These are phyloP conservation scores for Dendrobium chrysotoxum DNA, from an alignment of 106 monocot species.

Conservation along the genomic window DNA sequence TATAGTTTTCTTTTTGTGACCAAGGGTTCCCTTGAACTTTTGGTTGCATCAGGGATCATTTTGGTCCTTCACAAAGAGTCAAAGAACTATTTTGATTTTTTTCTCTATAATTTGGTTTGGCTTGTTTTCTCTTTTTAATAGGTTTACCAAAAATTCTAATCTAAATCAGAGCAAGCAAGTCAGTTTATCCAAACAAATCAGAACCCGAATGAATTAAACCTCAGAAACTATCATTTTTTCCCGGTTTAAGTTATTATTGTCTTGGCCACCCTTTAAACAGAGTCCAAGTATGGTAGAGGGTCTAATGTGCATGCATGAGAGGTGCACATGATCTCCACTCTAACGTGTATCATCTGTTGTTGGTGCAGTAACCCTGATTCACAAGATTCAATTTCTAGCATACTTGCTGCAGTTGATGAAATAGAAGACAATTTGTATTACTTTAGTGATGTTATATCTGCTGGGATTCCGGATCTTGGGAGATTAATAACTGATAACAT, in stretches of 20 bases:
- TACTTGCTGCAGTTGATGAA: conserved; percentile 69
- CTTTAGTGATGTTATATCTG: conserved; percentile 94
- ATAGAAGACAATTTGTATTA: conserved; percentile 93
- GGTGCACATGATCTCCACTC: neutral
- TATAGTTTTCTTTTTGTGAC: no score
- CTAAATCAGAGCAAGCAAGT: neutral
- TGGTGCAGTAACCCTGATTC: conserved; percentile 52
- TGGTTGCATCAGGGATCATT: no score
- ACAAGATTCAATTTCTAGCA: conserved; percentile 31
- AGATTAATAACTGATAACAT: conserved; percentile 81
- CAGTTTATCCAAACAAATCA: neutral
- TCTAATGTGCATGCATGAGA: neutral
- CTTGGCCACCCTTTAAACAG: neutral
- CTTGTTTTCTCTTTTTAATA: neutral
- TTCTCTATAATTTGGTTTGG: neutral
- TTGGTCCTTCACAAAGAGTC: no score
- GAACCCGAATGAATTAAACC: neutral
- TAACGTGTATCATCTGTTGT: neutral
- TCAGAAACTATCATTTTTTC: neutral
- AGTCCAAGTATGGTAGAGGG: neutral
- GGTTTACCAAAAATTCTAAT: neutral
- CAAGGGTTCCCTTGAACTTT: no score
- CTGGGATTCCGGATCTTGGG: conserved; percentile 87
- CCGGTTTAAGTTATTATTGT: neutral
- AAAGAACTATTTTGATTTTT: no score